A percentile compares a stretch with the other conserved stretches of the same genome.
Evolutionary conservation across 2,329 filamentous ascomycete species (phyloP).

Genomic region (Xylariaceae sp.): DNA sequence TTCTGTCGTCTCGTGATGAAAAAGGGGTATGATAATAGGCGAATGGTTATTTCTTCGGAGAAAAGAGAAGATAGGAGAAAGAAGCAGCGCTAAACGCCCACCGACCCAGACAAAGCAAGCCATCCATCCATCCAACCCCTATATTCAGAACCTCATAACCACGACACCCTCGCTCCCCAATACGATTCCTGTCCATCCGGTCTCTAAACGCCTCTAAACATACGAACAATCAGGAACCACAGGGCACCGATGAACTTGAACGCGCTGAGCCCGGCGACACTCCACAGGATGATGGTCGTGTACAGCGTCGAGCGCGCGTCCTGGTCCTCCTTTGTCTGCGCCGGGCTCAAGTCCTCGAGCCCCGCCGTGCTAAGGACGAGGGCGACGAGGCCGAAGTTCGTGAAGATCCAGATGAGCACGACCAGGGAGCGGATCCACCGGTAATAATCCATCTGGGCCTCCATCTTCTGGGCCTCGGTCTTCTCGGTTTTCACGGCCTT

Average conservation of each 20-base stretch:
- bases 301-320: conserved; percentile 68
- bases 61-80: background rate
- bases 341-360: conserved; percentile 58
- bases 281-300: conserved; percentile 82
- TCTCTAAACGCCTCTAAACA: conserved; percentile 67
- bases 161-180: background rate
- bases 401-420: conserved; percentile 93
- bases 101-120: no score
- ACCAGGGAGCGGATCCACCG: conserved; percentile 89
- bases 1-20: no score
- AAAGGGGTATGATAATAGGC: no score
- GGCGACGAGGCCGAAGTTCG: conserved; percentile 82
- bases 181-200: background rate
- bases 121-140: no score
- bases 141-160: no score
- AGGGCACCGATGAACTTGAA: conserved; percentile 84
- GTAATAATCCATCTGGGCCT: conserved; percentile 97
- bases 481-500: conserved; percentile 60
- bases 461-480: conserved; percentile 52
- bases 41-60: background rate
- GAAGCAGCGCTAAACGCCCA: background rate
- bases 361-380: conserved; percentile 83
- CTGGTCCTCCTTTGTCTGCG: conserved; percentile 40
- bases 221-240: conserved; percentile 86
- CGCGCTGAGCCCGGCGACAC: conserved; percentile 73